Evolutionary conservation across 306 rosid species (phyloP).

Genomic region (Hippophae tibetana): DNA sequence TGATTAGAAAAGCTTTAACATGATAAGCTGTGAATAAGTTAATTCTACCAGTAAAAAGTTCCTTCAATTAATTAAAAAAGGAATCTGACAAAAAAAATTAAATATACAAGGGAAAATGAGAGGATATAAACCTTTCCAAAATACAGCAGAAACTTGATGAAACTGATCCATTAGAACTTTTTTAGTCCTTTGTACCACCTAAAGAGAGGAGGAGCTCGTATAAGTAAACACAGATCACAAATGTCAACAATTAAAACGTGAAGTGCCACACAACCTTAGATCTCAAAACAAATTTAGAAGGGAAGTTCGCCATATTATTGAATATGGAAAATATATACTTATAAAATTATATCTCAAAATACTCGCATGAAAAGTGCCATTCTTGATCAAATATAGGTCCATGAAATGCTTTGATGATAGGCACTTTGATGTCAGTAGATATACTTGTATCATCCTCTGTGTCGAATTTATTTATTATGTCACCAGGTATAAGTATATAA

Average conservation of each 20-base stretch:
- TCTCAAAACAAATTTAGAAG: no score
- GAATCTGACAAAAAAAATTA: not conserved
- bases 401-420: constrained; percentile 71
- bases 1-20: no score
- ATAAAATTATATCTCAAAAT: constrained; percentile 1
- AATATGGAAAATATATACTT: no score
- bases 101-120: constrained; percentile 6
- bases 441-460: constrained; percentile 97
- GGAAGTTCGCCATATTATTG: no score
- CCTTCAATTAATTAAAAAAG: not conserved
- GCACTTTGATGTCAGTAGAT: constrained; percentile 66
- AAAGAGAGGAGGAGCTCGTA: constrained; percentile 14
- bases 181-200: constrained; percentile 96
- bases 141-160: constrained; percentile 87
- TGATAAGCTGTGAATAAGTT: not conserved
- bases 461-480: constrained; percentile 15
- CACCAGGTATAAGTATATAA: not conserved
- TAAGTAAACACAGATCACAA: constrained; percentile 15
- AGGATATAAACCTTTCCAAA: constrained; percentile 58
- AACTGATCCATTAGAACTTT: constrained; percentile 93
- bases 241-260: constrained; percentile 6
- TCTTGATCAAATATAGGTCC: constrained; percentile 57
- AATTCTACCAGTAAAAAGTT: not conserved
- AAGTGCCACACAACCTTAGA: not conserved
- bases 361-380: constrained; percentile 92